Evolutionary conservation across 1,284 basidiomycete species (phyloP).

Genomic region (Hortiboletus rubellus): DNA sequence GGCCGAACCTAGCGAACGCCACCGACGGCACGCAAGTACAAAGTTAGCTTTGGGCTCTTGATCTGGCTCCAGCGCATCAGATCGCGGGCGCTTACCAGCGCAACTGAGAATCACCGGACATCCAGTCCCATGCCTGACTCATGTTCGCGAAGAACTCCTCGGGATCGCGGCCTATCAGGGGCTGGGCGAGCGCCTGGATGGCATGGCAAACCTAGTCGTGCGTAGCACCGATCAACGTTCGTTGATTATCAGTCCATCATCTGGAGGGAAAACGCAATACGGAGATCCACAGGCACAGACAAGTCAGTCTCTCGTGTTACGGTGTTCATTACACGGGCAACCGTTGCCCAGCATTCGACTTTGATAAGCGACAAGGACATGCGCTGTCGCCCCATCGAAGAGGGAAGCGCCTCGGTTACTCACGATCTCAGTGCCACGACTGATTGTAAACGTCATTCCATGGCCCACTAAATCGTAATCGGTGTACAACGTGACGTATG

Average conservation of each 20-base stretch:
- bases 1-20: slow-evolving; percentile 64
- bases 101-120: slow-evolving; percentile 82
- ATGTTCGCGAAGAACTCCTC: slow-evolving; percentile 85
- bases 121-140: slow-evolving; percentile 77
- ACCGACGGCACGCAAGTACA: not conserved
- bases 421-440: slow-evolving; percentile 90
- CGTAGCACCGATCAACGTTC: not conserved
- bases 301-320: not conserved
- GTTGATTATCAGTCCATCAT: not conserved
- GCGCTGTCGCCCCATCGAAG: not conserved
- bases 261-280: not conserved
- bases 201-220: slow-evolving; percentile 65
- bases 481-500: slow-evolving; percentile 80
- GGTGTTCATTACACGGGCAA: not conserved
- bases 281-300: not conserved
- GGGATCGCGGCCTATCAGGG: slow-evolving; percentile 76
- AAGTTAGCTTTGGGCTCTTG: not conserved
- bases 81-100: slow-evolving; percentile 64
- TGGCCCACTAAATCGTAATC: slow-evolving; percentile 65
- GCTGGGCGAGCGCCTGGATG: slow-evolving; percentile 64
- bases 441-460: slow-evolving; percentile 95
- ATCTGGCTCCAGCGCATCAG: not conserved
- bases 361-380: not conserved
- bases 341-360: not conserved
- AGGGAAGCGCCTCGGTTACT: slow-evolving; percentile 14